Base-by-base conservation (phyloP, 140 eudicot genomes). In the Stevia rebaudiana region DNA sequence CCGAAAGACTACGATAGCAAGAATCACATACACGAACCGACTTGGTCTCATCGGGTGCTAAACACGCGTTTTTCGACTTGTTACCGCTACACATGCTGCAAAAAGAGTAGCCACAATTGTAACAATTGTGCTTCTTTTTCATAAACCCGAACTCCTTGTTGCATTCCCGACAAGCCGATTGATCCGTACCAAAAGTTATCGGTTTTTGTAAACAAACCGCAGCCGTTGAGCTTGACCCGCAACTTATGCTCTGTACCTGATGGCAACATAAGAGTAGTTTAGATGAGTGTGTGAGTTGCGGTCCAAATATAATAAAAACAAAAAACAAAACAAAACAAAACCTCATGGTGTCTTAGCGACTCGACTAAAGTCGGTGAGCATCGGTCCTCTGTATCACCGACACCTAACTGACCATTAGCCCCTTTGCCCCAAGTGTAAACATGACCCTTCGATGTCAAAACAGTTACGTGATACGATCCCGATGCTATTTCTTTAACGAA, bases 401-500 rank as follows among this genome's bases (percentile, higher is more conserved):
- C 25, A 39, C 94, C 94, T 61, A 85, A 77, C 43, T 82, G 88
- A 11, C 94, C 94, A 13, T 77, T 85, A 12, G 65, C 43, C 15
- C 94, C 94, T 76, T 80, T 85, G 8, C 94, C 94, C 94, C 94
- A 85, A 5, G 82, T 79, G 74, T 79, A 85, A 17, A 85, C 82
- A 59, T 64, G 77, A 23, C 88, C 87, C 17, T 74, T 79, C 8
- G 82, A 74, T 3, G 94, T 82, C 46, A 85, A 65, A n/a, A 63
- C 89, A 0, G 86, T 78, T 44, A 77, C 69, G 18, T 85, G 94
- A 61, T 76, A 82, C 5, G 84, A 76, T 10, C 94, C 94, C 0
- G 83, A 30, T 3, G 94, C 78, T 43, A 85, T 77, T 74, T 72
- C 84, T n/a, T 47, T 64, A 18, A 85, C 84, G 51, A 79, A 85